These are phyloP conservation scores for Mycena galericulata DNA, from an alignment of 768 basidiomycete species.

Conservation along the genomic window DNA sequence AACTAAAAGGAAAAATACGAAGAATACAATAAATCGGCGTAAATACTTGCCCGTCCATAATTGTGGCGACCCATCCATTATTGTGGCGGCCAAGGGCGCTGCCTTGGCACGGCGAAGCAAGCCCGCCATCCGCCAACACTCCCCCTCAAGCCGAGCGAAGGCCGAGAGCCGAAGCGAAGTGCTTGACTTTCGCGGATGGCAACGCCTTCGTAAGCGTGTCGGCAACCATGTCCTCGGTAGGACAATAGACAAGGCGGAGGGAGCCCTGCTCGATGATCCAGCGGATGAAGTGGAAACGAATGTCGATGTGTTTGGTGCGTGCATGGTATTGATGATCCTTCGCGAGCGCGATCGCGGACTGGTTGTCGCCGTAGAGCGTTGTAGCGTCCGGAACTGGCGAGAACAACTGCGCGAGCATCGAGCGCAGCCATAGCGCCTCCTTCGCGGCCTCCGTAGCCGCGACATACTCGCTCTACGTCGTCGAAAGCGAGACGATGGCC, in stretches of 20 bases:
- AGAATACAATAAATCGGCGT: no score
- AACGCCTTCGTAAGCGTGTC: conserved; percentile 1
- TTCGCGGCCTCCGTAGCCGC: conserved; percentile 2
- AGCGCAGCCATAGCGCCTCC: not conserved
- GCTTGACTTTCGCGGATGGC: not conserved
- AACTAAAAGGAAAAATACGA: no score
- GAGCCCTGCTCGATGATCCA: not conserved
- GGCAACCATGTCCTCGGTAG: conserved; percentile 2
- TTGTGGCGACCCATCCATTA: no score
- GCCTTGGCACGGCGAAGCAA: no score
- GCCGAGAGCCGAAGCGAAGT: conserved; percentile 1
- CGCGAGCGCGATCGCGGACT: not conserved
- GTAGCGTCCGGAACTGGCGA: not conserved
- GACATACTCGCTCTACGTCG: not conserved
- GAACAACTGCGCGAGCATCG: not conserved
- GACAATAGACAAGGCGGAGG: not conserved
- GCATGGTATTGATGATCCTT: not conserved
- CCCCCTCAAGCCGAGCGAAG: conserved; percentile 2
- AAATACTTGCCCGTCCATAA: no score
- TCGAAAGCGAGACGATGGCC: not conserved
- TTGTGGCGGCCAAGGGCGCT: no score
- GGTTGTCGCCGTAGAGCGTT: not conserved
- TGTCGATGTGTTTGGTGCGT: not conserved
- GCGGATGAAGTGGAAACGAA: not conserved
- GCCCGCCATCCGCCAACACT: not conserved